Evolutionary conservation across 371 early-diverging fungal species (phyloP), one percentile per base, ranked within the genome.

Genomic region (Phascolomyces articulosus): DNA sequence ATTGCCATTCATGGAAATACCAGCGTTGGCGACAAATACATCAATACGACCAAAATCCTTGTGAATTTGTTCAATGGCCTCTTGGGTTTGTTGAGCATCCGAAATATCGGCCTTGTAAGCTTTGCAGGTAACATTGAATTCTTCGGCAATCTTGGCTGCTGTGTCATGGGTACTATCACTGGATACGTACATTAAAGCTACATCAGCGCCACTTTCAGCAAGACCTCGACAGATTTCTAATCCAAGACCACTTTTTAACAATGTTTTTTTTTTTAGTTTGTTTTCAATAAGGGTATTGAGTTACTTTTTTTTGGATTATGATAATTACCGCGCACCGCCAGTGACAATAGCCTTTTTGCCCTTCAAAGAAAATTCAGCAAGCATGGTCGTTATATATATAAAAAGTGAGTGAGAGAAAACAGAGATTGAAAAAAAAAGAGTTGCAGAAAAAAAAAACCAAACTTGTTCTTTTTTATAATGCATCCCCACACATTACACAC

Each of bases 11-110:
- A 56, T 66, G 27, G 73, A 73, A 53, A 79, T 63, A 63, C 83
- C 83, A 49, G 83, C 83, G 47, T 82, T 82, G 55, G 79, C 83
- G 31, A 82, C 78, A 61, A 82, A 76, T 44, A 82, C 65, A 63
- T 82, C 80, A 49, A 82, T 74, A 15, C 67, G 56, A 28, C 79
- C 78, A 68, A 72, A 79, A 23, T 82, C 83, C 21, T 70, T 66
- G 47, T 72, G 63, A 38, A 82, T 79, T 40, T 72, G 62, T 31
- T 78, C 77, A 54, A 82, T 70, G 7, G 70, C 71, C 0, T 53
- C 53, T 40, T 68, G 60, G 20, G 77, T 72, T 34, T 64, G 73
- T 23, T 68, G 69, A 20, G 71, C 64, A 21, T 82, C 66, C n/a
- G 58, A 51, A 20, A 82, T 66, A 18, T 78, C 69, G 26, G 77